A percentile compares a stretch with the other conserved stretches of the same genome.
Conservation (phyloP, 2,329 filamentous ascomycete genomes). For the Aureobasidium musti region DNA sequence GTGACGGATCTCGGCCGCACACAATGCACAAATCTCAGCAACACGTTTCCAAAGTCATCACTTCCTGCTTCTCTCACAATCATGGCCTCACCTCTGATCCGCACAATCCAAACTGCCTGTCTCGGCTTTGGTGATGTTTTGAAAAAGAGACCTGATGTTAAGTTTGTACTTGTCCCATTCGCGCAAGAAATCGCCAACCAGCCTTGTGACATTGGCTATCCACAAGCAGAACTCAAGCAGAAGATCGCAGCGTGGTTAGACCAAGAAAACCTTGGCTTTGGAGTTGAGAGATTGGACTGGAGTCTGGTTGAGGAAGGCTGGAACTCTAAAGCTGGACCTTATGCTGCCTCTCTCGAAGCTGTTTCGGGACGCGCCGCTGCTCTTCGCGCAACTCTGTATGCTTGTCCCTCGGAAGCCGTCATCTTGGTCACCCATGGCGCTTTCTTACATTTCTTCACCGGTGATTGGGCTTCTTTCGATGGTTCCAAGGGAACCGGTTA, state of each 20-base stretch:
- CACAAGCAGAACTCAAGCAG: constrained; percentile 8
- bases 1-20: constrained; percentile 72
- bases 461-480: constrained; percentile 30
- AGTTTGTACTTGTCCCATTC: constrained; percentile 16
- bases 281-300: constrained; percentile 17
- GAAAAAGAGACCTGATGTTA: constrained; percentile 8
- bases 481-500: constrained; percentile 25
- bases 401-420: constrained; percentile 29
- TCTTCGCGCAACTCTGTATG: constrained; percentile 26
- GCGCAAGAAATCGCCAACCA: constrained; percentile 28
- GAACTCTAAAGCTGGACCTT: constrained; percentile 25
- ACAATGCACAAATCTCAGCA: constrained; percentile 68
- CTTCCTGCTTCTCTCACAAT: constrained; percentile 62
- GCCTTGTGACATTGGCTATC: constrained; percentile 24
- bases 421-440: constrained; percentile 31
- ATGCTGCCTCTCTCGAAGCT: background rate
- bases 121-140: constrained; percentile 15
- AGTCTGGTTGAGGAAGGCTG: constrained; percentile 24
- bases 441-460: constrained; percentile 32
- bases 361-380: constrained; percentile 29
- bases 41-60: constrained; percentile 64
- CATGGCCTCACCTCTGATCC: constrained; percentile 74
- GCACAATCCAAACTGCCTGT: constrained; percentile 74
- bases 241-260: constrained; percentile 10
- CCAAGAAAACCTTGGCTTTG: constrained; percentile 7